These are phyloP conservation scores for Penicillium sp. DNA, from an alignment of 2,329 filamentous ascomycete genomes.

Conservation along the genomic window DNA sequence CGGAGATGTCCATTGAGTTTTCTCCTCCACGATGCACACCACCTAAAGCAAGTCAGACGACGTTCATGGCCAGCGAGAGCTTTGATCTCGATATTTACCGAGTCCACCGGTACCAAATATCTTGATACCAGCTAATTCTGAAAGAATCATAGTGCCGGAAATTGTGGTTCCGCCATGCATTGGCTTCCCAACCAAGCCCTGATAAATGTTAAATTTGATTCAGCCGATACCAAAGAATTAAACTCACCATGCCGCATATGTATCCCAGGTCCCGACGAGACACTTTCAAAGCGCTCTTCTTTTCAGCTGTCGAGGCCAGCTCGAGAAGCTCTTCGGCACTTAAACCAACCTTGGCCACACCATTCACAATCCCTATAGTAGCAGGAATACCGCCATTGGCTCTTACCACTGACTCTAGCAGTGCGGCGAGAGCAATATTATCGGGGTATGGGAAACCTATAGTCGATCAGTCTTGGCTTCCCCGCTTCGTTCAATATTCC, in stretches of 20 bases:
- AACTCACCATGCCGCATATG: constrained; percentile 67
- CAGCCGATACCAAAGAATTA: neutral
- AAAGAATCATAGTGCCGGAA: constrained; percentile 86
- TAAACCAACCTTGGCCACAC: constrained; percentile 77
- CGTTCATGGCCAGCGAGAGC: neutral
- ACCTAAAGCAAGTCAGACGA: constrained; percentile 41
- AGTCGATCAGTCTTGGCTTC: constrained; percentile 8
- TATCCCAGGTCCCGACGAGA: constrained; percentile 84
- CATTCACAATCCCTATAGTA: constrained; percentile 82
- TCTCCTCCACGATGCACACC: constrained; percentile 90
- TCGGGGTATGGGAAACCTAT: constrained; percentile 67
- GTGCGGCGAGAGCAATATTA: constrained; percentile 70
- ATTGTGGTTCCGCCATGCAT: constrained; percentile 91
- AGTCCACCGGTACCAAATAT: constrained; percentile 94
- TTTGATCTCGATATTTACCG: constrained; percentile 40
- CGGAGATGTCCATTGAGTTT: constrained; percentile 81
- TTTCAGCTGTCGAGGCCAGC: constrained; percentile 63
- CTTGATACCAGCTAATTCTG: constrained; percentile 78
- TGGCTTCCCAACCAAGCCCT: constrained; percentile 63
- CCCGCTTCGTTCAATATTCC: neutral
- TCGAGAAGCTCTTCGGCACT: constrained; percentile 65
- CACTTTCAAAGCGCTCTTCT: constrained; percentile 69
- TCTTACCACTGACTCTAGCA: constrained; percentile 77
- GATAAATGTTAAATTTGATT: constrained; percentile 3
- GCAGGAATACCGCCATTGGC: constrained; percentile 79